Base-by-base conservation (phyloP, 73 alveolate genomes). In the Uronychia setigera region DNA sequence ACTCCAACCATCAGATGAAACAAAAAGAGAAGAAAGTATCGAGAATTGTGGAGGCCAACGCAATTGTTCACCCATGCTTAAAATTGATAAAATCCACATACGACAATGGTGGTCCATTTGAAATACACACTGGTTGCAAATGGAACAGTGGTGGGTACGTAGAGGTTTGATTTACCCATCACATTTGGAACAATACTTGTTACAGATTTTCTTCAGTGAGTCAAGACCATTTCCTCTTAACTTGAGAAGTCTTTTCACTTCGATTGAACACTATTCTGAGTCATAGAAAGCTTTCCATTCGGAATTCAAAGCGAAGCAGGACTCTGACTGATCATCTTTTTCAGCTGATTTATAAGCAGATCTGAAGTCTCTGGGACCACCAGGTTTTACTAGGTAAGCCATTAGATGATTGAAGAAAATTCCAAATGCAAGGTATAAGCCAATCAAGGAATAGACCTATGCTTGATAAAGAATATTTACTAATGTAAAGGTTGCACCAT, bases 31-130 rank as follows among this genome's bases (percentile, higher is more conserved):
- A 81, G 60, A 74, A 84, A 84, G 76, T 89, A 89, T 1, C 89
- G 75, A 26, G 31, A 57, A 57, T 89, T 89, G 78, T 89, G 67
- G 32, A 89, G 35, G 25, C 92, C 91, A 0, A 89, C 33, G 32
- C 95, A 89, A 74, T 78, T 59, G 83, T 89, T 89, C 25, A 89
- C 33, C 95, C 95, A 89, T 31, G 84, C n/a, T n/a, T n/a, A n/a
- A n/a, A n/a, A n/a, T n/a, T n/a, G n/a, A n/a, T n/a, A n/a, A n/a
- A n/a, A n/a, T n/a, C n/a, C n/a, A n/a, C n/a, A n/a, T n/a, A n/a
- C n/a, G 80, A 31, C 92, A 84, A 74, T 89, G 95, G 79, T 89
- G 95, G 33, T 89, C 95, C 89, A 84, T 78, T 29, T 77, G 46
- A 26, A 75, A 31, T 33, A 84, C 82, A 74, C 95, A 89, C 28